A percentile compares a stretch with the other conserved stretches of the same genome.
Evolutionary conservation across 306 rosid species (phyloP).

Genomic region (Vigna nakashimae): DNA sequence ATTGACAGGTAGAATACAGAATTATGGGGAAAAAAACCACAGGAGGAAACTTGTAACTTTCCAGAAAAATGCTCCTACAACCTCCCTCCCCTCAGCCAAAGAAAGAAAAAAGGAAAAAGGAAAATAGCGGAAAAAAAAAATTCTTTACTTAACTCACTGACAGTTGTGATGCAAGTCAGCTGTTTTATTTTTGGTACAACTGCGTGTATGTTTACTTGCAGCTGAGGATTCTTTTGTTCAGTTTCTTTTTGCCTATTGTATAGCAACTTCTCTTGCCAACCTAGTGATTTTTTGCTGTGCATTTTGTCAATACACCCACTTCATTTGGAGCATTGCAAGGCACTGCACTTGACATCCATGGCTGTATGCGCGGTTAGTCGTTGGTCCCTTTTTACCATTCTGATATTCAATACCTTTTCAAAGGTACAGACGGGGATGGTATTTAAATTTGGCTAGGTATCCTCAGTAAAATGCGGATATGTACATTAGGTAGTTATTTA

Average conservation of each 20-base stretch:
- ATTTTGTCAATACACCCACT: conserved; percentile 34
- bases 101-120: not conserved
- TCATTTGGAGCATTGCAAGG: conserved; percentile 22
- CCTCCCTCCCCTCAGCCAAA: not conserved
- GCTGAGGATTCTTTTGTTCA: conserved; percentile 32
- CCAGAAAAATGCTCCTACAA: conserved; percentile 35
- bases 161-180: conserved; percentile 39
- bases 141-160: conserved; percentile 33
- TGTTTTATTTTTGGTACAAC: conserved; percentile 24
- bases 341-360: not conserved
- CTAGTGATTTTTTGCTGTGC: conserved; percentile 22
- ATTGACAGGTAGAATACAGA: conserved; percentile 48
- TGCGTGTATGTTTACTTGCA: conserved; percentile 38
- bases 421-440: not conserved
- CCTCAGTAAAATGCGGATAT: not conserved
- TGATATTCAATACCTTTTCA: not conserved
- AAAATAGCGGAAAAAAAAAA: conserved; percentile 22
- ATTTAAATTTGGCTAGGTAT: conserved; percentile 11
- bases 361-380: conserved; percentile 1
- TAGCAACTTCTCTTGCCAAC: conserved; percentile 41
- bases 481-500: not conserved
- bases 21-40: conserved; percentile 39
- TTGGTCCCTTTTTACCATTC: conserved; percentile 2
- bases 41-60: conserved; percentile 37
- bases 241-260: conserved; percentile 38